Percentiles rank a stretch among this genome's conserved stretches.
These are phyloP conservation scores for Nakaseomyces nivariensis DNA, from an alignment of 1,139 yeast species.

Conservation along the genomic window DNA sequence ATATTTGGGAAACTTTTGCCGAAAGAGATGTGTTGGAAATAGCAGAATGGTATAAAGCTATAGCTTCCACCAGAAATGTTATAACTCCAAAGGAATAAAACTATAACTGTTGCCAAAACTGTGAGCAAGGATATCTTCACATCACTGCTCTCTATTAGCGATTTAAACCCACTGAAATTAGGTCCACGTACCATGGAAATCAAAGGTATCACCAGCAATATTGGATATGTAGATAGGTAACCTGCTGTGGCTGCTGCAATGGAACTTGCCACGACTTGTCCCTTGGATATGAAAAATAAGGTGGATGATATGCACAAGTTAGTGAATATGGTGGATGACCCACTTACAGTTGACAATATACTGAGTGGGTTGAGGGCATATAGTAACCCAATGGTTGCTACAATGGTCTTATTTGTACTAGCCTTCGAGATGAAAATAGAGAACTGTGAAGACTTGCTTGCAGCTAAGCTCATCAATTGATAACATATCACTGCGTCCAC, in stretches of 20 bases:
- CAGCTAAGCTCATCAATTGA: conserved; percentile 29
- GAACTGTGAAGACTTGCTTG: background rate
- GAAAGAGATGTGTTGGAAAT: conserved; percentile 34
- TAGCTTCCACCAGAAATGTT: background rate
- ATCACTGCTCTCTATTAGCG: background rate
- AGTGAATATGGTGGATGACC: conserved; percentile 55
- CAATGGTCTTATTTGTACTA: conserved; percentile 18
- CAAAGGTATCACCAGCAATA: conserved; percentile 50
- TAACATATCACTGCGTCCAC: conserved; percentile 35
- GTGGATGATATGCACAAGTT: conserved; percentile 48
- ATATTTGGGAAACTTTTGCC: conserved; percentile 55
- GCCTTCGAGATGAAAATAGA: background rate
- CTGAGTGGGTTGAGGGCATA: conserved; percentile 76
- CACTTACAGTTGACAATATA: conserved; percentile 56
- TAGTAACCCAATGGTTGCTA: conserved; percentile 38
- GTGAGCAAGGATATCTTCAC: background rate
- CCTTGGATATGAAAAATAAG: conserved; percentile 37
- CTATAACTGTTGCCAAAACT: background rate
- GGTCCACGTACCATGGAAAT: conserved; percentile 24
- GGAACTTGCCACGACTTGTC: conserved; percentile 39
- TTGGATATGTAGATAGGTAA: conserved; percentile 54
- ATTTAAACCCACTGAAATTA: background rate
- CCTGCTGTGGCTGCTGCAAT: conserved; percentile 52
- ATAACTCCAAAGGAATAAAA: background rate
- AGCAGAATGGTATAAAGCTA: background rate